phyloP scores from a whole-genome alignment of 2,329 filamentous ascomycete genomes.

The Pyrenophora seminiperda region DNA sequence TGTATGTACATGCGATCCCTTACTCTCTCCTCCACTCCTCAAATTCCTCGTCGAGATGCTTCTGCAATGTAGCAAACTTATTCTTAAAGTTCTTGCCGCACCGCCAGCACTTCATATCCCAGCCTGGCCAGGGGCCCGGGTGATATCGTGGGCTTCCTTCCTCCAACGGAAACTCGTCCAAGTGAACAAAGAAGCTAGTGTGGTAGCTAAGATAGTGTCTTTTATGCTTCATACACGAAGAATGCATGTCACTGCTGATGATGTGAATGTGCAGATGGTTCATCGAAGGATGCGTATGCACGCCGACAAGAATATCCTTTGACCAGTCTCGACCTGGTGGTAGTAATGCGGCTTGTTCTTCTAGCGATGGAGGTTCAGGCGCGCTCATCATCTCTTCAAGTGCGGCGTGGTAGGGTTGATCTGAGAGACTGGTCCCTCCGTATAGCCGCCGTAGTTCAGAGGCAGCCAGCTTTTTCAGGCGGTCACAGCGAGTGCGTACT shows the following conservation, averaged over 20 bases:
- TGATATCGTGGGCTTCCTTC: conserved; percentile 67
- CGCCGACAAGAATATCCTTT: conserved; percentile 73
- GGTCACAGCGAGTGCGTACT: conserved; percentile 65
- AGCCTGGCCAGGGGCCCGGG: conserved; percentile 64
- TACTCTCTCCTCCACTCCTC: conserved; percentile 67
- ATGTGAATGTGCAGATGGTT: conserved; percentile 90
- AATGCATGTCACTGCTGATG: conserved; percentile 78
- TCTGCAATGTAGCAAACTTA: conserved; percentile 73
- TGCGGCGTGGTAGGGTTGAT: conserved; percentile 67
- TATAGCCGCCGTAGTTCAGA: conserved; percentile 74
- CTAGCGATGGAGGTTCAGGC: conserved; percentile 39
- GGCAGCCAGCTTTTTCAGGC: conserved; percentile 69
- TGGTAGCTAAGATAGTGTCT: conserved; percentile 94
- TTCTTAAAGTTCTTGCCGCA: conserved; percentile 77
- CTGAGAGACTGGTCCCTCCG: conserved; percentile 66
- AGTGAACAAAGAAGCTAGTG: conserved; percentile 78
- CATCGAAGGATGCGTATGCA: conserved; percentile 92
- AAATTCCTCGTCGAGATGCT: conserved; percentile 76
- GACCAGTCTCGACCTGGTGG: conserved; percentile 80
- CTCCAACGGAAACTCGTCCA: conserved; percentile 79
- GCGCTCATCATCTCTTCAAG: conserved; percentile 55
- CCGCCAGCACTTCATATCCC: conserved; percentile 80
- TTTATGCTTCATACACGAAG: conserved; percentile 71
- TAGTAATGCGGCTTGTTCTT: conserved; percentile 49
- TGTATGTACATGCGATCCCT: neutral